Base-by-base conservation (phyloP, 1,284 basidiomycete species). In the Heterobasidion occidentale region DNA sequence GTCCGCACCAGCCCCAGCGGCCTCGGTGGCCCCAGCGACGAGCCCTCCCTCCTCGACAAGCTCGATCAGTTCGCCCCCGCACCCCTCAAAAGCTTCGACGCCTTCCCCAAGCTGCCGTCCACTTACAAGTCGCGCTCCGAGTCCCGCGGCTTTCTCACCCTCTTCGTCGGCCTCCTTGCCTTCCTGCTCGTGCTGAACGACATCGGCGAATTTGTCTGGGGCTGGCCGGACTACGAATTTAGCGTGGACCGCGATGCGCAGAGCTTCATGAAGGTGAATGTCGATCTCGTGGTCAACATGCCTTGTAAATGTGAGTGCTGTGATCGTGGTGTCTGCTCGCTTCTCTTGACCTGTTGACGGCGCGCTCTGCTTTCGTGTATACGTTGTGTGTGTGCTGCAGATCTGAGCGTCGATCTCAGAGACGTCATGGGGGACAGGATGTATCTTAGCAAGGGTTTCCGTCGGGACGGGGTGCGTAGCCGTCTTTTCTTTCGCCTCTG, bases 401-500 rank as follows among this genome's bases (percentile, higher is more conserved):
- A 78, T 67, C 75, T 99, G 54, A 89, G 85, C 52, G 86, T 98
- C 20, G 96, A 98, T 68, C 71, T 99, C 52, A 78, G 94, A 53
- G 96, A 99, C 69, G 91, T 91, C 0, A 82, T 96, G 7, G 96
- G 96, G 1, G 96, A 99, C 68, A 77, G 94, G 42, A 68, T 98
- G 35, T 92, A 90, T 68, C 79, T 98, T 56, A 94, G 81, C 62
- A 85, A 88, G 58, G 86, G 86, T 42, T 87, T 98, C 67, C 83
- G 79, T 51, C 86, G 94, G 60, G 95, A 99, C 64, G 92, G 92
- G 20, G 89, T 90, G 67, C 61, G 83, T 76, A 47, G 27, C 27
- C 5, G 27, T 6, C n/a, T n/a, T n/a, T n/a, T n/a, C 3, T 19
- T 33, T 38, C 54, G 9, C 9, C 36, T 45, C 47, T 36, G 51